Evolutionary conservation across 768 basidiomycete genomes (phyloP).

Genomic region (Boletus reticulatus): DNA sequence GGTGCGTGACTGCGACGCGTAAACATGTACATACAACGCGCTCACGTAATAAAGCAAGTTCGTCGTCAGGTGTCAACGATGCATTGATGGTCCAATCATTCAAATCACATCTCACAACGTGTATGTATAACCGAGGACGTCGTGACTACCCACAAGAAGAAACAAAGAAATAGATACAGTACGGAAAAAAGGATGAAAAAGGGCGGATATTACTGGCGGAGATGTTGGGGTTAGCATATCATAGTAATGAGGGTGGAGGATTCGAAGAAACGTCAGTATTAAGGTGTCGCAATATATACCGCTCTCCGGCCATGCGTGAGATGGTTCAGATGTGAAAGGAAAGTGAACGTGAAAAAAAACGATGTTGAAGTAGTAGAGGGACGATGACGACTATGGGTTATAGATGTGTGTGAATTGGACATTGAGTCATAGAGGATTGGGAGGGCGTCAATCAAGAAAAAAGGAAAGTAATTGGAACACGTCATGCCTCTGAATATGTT

Average conservation of each 20-base stretch:
- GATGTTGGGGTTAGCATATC: too few relatives aligned
- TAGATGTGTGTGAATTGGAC: not conserved
- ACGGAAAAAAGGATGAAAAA: too few relatives aligned
- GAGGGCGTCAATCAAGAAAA: not conserved
- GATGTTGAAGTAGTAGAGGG: not conserved
- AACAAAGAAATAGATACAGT: not conserved
- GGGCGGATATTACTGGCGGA: too few relatives aligned
- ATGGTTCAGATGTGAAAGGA: conserved; percentile 3
- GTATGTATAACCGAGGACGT: not conserved
- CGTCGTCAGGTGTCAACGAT: too few relatives aligned
- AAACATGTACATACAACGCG: conserved; percentile 29
- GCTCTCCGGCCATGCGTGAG: conserved; percentile 5
- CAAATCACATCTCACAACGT: not conserved
- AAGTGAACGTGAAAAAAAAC: not conserved
- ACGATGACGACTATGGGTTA: not conserved
- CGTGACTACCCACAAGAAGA: not conserved
- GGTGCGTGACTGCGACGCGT: conserved; percentile 14
- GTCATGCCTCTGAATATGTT: conserved; percentile 19
- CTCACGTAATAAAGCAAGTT: not conserved
- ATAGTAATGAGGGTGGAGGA: not conserved
- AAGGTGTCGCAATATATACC: conserved; percentile 9
- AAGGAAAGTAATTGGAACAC: not conserved
- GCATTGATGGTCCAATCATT: not conserved
- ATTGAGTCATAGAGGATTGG: not conserved
- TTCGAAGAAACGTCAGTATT: not conserved